These are phyloP conservation scores for Umbilicus rupestris DNA, from an alignment of 164 flowering plant genomes.

Conservation along the genomic window DNA sequence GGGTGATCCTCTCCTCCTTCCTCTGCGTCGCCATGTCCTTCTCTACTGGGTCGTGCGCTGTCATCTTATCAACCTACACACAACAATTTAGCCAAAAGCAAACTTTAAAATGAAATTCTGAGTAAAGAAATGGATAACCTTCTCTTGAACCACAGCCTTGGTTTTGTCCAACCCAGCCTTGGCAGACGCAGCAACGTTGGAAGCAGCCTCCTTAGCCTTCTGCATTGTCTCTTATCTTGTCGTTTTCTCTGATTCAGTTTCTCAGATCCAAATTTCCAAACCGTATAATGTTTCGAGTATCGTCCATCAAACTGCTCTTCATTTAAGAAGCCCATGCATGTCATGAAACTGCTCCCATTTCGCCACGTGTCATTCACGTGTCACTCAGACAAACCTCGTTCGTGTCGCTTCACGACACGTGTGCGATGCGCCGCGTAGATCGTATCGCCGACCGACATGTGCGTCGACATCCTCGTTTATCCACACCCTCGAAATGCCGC, in stretches of 20 bases:
- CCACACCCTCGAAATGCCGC: too few species aligned
- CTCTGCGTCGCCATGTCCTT: slow-evolving; percentile 1
- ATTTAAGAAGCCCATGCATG: neutral
- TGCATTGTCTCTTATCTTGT: slow-evolving; percentile 14
- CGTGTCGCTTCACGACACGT: neutral
- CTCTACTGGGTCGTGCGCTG: slow-evolving; percentile 1
- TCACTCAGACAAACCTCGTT: neutral
- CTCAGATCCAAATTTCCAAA: too few species aligned
- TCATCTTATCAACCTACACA: slow-evolving; percentile 3
- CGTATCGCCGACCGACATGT: too few species aligned
- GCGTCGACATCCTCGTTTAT: too few species aligned
- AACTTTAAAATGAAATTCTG: too few species aligned
- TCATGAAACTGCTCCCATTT: neutral
- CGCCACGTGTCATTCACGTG: neutral
- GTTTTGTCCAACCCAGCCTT: slow-evolving; percentile 32
- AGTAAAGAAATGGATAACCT: slow-evolving; percentile 31
- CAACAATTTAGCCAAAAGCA: neutral
- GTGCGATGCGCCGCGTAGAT: neutral
- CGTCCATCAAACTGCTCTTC: neutral
- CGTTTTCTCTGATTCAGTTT: neutral
- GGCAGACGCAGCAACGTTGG: slow-evolving; percentile 27
- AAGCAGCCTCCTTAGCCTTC: slow-evolving; percentile 19
- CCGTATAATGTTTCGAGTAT: too few species aligned
- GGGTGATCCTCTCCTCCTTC: neutral
- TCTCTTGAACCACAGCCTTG: slow-evolving; percentile 31